A percentile compares a stretch with the other conserved stretches of the same genome.
These are phyloP conservation scores for Crithidia bombi DNA, from an alignment of 208 protist species.

Conservation along the genomic window DNA sequence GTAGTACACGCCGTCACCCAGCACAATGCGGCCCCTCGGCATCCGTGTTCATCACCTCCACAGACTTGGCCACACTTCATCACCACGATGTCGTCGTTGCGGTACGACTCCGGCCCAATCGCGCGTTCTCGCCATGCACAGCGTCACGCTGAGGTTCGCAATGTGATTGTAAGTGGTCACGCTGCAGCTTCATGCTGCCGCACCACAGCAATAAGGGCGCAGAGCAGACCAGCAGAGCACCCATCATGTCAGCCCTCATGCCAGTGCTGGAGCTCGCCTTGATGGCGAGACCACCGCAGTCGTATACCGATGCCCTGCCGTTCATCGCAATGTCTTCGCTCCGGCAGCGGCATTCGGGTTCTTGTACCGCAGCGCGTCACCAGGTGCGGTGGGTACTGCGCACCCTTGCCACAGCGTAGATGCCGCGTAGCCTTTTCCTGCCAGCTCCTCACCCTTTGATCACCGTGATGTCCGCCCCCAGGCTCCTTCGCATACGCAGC, in stretches of 20 bases:
- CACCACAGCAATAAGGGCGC: constrained; percentile 75
- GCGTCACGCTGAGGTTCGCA: constrained; percentile 62
- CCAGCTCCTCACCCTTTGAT: constrained; percentile 78
- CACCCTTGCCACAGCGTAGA: constrained; percentile 78
- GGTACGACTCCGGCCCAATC: constrained; percentile 67
- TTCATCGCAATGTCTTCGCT: constrained; percentile 67
- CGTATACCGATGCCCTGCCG: constrained; percentile 91
- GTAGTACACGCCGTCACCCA: constrained; percentile 89
- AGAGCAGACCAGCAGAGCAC: constrained; percentile 79
- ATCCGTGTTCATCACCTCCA: constrained; percentile 92
- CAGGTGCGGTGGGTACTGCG: constrained; percentile 68
- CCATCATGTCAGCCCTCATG: constrained; percentile 94
- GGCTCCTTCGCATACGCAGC: constrained; percentile 50
- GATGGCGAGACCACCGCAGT: constrained; percentile 86
- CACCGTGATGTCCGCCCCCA: constrained; percentile 50
- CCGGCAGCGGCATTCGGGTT: constrained; percentile 39
- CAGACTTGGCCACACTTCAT: constrained; percentile 88
- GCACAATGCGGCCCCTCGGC: constrained; percentile 89
- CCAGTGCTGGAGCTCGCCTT: constrained; percentile 71
- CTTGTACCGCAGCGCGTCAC: constrained; percentile 70
- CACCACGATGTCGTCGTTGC: constrained; percentile 85
- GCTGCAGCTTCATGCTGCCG: constrained; percentile 43
- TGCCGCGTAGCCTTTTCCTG: constrained; percentile 69
- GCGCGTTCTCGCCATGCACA: constrained; percentile 91
- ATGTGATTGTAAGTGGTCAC: constrained; percentile 43